A percentile compares a stretch with the other conserved stretches of the same genome.
Conservation (phyloP, 306 rosid species). For the Myrica gale region DNA sequence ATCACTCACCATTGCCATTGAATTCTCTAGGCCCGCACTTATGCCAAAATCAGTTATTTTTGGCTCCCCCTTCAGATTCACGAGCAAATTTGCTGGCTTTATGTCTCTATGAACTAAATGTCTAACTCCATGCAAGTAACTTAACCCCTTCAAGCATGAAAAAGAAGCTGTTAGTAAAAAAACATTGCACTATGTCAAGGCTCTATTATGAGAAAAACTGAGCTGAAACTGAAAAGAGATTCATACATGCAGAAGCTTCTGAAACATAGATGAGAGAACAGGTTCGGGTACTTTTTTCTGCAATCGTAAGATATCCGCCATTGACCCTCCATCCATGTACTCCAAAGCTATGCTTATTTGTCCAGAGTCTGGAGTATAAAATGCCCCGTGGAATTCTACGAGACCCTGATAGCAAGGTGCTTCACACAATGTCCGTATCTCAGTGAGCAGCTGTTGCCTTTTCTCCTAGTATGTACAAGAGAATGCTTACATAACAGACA, state of each 20-base stretch:
- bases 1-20: slow-evolving; percentile 88
- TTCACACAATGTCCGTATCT: slow-evolving; percentile 91
- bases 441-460: slow-evolving; percentile 95
- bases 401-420: slow-evolving; percentile 93
- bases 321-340: slow-evolving; percentile 97
- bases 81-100: slow-evolving; percentile 91
- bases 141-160: slow-evolving; percentile 65
- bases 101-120: slow-evolving; percentile 96
- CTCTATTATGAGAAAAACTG: slow-evolving; percentile 15
- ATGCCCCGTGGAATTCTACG: slow-evolving; percentile 96
- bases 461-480: slow-evolving; percentile 63
- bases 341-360: slow-evolving; percentile 98
- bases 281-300: slow-evolving; percentile 75
- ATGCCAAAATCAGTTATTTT: slow-evolving; percentile 94
- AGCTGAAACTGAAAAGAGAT: slow-evolving; percentile 21
- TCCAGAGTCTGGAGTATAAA: slow-evolving; percentile 95
- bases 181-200: not conserved
- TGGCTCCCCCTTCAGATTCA: slow-evolving; percentile 94
- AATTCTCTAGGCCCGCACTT: slow-evolving; percentile 97
- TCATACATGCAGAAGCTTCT: slow-evolving; percentile 73
- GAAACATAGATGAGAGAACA: slow-evolving; percentile 83
- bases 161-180: slow-evolving; percentile 17
- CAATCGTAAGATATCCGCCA: slow-evolving; percentile 72
- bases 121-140: slow-evolving; percentile 85
- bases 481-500: not conserved